Evolutionary conservation across 2,329 filamentous ascomycete species (phyloP), one percentile per base, ranked within the genome.

Genomic region (Diaporthe vaccinii): DNA sequence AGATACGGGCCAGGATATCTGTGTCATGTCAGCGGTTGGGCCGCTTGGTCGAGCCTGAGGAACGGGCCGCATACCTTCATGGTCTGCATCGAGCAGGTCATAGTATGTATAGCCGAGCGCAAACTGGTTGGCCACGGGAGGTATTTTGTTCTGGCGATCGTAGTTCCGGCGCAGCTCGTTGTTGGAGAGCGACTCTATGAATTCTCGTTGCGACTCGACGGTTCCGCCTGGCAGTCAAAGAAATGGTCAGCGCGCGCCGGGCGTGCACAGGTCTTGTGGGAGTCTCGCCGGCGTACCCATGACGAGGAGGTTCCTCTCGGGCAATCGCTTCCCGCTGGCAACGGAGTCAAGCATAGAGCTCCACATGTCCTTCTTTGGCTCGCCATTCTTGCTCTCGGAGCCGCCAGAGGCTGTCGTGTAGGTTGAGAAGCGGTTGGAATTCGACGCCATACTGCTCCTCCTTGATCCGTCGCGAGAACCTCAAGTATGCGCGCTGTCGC

Each of bases 81-180:
- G 95, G 82, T 98, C 96, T 74, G 95, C 93, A 84, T 98, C 96
- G 51, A 98, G 89, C 51, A 98, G 95, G 84, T 98, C 95, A 83
- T 97, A 95, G 85, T 98, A 98, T 72, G 96, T 98, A 83, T 98
- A 98, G 70, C 96, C 96, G 76, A 98, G 86, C 15, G 96, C 96
- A 84, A 98, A 98, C 82, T 93, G 94, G 82, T 98, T 98, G 73
- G 96, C 96, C 81, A 98, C 91, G 31, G 95, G 95, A 2, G 95
- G 93, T 76, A 90, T 89, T 83, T 91, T 92, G 79, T 82, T 87
- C 80, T 81, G 88, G 80, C 86, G 88, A 84, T 89, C 91, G 79
- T 87, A 85, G 78, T 84, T 87, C 78, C 88, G 86, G 80, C 87
- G 86, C 73, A 86, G 84, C 73, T 92, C 90, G 77, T 86, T 86